Evolutionary conservation across 108 stramenopile species (phyloP).

Genomic region (Cyclotella atomus): DNA sequence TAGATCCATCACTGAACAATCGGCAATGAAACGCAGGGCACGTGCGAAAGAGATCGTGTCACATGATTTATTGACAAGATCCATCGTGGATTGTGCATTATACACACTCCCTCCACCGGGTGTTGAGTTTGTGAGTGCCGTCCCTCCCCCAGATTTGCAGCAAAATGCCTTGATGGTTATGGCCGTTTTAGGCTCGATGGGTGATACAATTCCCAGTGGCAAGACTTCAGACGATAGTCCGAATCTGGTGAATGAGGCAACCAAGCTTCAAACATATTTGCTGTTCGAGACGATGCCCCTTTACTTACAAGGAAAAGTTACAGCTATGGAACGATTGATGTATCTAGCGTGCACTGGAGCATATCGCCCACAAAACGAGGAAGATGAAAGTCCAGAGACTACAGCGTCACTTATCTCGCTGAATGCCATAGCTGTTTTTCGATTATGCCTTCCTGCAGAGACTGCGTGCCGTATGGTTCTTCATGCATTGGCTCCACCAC

Average conservation of each 20-base stretch:
- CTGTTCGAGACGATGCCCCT: slow-evolving; percentile 52
- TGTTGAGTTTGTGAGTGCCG: slow-evolving; percentile 54
- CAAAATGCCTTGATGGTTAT: slow-evolving; percentile 66
- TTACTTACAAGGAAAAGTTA: slow-evolving; percentile 43
- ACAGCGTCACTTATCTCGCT: slow-evolving; percentile 53
- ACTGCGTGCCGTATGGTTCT: slow-evolving; percentile 63
- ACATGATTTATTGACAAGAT: slow-evolving; percentile 48
- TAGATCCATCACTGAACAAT: slow-evolving; percentile 44
- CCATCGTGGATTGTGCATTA: slow-evolving; percentile 74
- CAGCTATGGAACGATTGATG: slow-evolving; percentile 73
- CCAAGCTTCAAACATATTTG: slow-evolving; percentile 33
- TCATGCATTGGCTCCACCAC: slow-evolving; percentile 79
- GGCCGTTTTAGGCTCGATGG: slow-evolving; percentile 53
- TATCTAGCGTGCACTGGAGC: slow-evolving; percentile 78
- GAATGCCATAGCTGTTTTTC: slow-evolving; percentile 42
- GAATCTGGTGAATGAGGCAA: slow-evolving; percentile 29
- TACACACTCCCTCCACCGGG: slow-evolving; percentile 57
- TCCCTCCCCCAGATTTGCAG: slow-evolving; percentile 65
- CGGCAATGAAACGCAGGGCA: slow-evolving; percentile 27
- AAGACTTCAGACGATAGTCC: neutral
- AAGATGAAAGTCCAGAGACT: slow-evolving; percentile 57
- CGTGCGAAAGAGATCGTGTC: slow-evolving; percentile 56
- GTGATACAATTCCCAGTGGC: slow-evolving; percentile 27
- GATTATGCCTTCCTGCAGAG: slow-evolving; percentile 50
- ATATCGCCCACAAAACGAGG: slow-evolving; percentile 32